phyloP scores from a whole-genome alignment of 306 rosid species.

The Arachis stenosperma region DNA sequence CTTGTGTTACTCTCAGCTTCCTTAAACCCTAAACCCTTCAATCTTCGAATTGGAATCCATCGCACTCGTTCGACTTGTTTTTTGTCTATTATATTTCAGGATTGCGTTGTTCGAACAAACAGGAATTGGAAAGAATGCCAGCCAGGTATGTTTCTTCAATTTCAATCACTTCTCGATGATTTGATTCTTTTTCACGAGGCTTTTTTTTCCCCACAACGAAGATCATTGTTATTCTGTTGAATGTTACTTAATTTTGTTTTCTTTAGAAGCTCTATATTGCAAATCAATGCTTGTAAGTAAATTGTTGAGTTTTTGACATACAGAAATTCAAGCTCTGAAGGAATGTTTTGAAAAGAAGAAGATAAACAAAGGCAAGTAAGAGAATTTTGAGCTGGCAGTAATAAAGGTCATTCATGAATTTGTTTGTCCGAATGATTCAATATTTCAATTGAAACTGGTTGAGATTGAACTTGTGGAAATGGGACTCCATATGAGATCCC shows the following conservation, averaged over 20 bases:
- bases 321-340: slow-evolving; percentile 84
- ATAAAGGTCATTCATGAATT: slow-evolving; percentile 12
- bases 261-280: background rate
- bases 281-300: background rate
- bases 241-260: background rate
- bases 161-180: background rate
- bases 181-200: background rate
- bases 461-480: background rate
- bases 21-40: slow-evolving; percentile 56
- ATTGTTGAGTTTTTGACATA: slow-evolving; percentile 41
- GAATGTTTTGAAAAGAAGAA: slow-evolving; percentile 65
- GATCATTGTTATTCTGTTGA: background rate
- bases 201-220: background rate
- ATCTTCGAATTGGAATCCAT: background rate
- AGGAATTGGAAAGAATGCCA: slow-evolving; percentile 90
- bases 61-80: background rate
- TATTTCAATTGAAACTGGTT: background rate
- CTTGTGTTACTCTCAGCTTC: background rate
- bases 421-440: slow-evolving; percentile 10
- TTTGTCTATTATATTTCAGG: slow-evolving; percentile 48
- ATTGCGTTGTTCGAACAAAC: slow-evolving; percentile 64
- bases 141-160: slow-evolving; percentile 43
- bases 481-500: background rate
- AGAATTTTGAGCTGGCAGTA: background rate
- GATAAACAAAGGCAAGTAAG: slow-evolving; percentile 34